Base-by-base conservation (phyloP, 257 asterid species). In the Gentiana dahurica region DNA sequence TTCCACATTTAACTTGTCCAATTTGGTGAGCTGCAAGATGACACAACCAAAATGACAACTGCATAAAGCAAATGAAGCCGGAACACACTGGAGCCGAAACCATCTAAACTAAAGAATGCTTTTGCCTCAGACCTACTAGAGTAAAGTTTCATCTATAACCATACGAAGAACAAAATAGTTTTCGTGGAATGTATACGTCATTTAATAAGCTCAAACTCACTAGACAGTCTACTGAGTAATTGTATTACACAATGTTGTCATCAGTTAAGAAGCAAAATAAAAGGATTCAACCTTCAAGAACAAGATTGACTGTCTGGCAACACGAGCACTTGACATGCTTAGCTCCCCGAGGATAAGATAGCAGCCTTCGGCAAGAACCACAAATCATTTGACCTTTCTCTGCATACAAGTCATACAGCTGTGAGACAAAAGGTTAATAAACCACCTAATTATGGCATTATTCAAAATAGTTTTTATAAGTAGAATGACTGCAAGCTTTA, bases 311-410 rank as follows among this genome's bases (percentile, higher is more conserved):
- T 49, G 80, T 87, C 70, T 72, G 79, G 89, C 98, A 91, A 73
- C 76, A 78, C 2, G 90, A 79, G 62, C 96, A 91, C 58, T 81
- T 81, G 34, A 91, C 91, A 85, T 75, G 74, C 65, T 85, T 87
- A 53, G 81, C 68, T 46, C 95, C 98, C 54, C 78, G 84, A 4
- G 92, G 93, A 72, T 91, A 91, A 70, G 80, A 53, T 62, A 86
- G 81, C 59, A 91, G 72, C 62, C 73, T 72, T 37, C 78, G 86
- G 83, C 97, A 87, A 58, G 81, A 73, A 68, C 98, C 94, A 81
- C 97, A 91, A 52, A 87, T 89, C 68, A 91, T 80, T 75, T 91
- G 96, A 54, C 82, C 89, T 66, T 69, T 77, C 49, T 77, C 98
- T 87, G 87, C 75, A 72, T 53, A 66, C 65, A 58, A 34, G 60